These are phyloP conservation scores for Microcos paniculata DNA, from an alignment of 345 rosid species.

Conservation along the genomic window DNA sequence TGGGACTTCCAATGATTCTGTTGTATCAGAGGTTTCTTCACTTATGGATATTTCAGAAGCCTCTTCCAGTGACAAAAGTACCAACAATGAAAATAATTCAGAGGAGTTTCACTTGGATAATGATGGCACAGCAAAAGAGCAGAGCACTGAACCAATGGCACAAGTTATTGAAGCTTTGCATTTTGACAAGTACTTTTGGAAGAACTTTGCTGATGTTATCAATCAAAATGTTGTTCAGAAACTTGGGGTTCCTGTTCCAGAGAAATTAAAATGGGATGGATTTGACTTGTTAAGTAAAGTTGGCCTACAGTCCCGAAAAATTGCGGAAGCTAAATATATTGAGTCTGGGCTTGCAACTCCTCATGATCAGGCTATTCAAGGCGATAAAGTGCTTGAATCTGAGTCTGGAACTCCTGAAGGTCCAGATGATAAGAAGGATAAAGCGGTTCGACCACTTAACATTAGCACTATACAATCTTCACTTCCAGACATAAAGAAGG, in stretches of 20 bases:
- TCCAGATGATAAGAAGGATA: slow-evolving; percentile 38
- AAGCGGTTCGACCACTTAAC: slow-evolving; percentile 32
- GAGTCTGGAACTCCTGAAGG: slow-evolving; percentile 63
- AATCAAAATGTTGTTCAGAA: slow-evolving; percentile 67
- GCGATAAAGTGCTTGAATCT: slow-evolving; percentile 67
- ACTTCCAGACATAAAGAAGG: slow-evolving; percentile 74
- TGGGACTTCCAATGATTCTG: slow-evolving; percentile 22
- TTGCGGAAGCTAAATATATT: slow-evolving; percentile 72
- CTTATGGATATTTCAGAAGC: slow-evolving; percentile 26
- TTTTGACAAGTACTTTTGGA: slow-evolving; percentile 64
- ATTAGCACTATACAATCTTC: slow-evolving; percentile 52
- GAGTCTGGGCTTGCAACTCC: slow-evolving; percentile 90
- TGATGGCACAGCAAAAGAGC: slow-evolving; percentile 22
- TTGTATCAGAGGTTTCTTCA: slow-evolving; percentile 34
- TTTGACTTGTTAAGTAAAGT: slow-evolving; percentile 62
- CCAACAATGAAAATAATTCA: slow-evolving; percentile 20
- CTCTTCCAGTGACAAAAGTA: slow-evolving; percentile 24
- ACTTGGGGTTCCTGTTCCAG: slow-evolving; percentile 62
- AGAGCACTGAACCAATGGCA: slow-evolving; percentile 24
- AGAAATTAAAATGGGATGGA: slow-evolving; percentile 76
- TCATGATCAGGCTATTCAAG: slow-evolving; percentile 34
- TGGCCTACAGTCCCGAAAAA: slow-evolving; percentile 70
- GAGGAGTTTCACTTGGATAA: slow-evolving; percentile 24
- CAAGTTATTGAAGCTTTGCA: slow-evolving; percentile 32
- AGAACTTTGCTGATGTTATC: slow-evolving; percentile 54